A percentile compares a stretch with the other conserved stretches of the same genome.
Evolutionary conservation across 2,329 filamentous ascomycete species (phyloP).

Genomic region (Aciculosporium take): DNA sequence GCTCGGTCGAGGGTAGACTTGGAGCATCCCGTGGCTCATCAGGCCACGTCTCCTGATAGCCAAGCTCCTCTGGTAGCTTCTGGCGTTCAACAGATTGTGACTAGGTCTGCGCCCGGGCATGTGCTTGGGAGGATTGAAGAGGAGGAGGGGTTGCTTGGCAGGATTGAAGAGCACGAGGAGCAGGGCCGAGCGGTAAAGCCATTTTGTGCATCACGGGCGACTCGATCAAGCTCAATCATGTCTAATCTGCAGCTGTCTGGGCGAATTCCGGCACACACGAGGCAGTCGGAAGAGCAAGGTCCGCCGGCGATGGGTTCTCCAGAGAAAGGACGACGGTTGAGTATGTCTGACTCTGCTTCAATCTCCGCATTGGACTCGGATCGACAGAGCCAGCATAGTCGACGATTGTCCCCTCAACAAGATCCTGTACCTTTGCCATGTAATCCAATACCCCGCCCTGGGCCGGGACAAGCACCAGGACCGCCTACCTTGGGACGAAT

Average conservation of each 20-base stretch:
- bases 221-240: background rate
- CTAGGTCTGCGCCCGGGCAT: constrained; percentile 3
- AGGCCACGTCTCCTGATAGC: background rate
- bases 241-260: constrained; percentile 5
- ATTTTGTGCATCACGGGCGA: background rate
- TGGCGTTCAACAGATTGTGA: background rate
- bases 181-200: background rate
- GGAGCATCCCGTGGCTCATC: constrained; percentile 5
- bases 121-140: constrained; percentile 7
- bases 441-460: background rate
- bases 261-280: background rate
- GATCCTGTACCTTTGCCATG: background rate
- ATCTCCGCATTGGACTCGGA: background rate
- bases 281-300: constrained; percentile 6
- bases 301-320: background rate
- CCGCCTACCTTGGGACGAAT: background rate
- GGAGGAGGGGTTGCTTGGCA: constrained; percentile 6
- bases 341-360: constrained; percentile 3
- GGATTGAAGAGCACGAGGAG: constrained; percentile 11
- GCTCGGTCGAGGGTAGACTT: background rate
- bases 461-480: background rate
- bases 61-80: background rate
- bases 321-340: background rate
- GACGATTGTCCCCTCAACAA: background rate
- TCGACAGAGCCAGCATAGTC: background rate